Base-by-base conservation (phyloP, 73 alveolate species). In the Urostyla sp. region DNA sequence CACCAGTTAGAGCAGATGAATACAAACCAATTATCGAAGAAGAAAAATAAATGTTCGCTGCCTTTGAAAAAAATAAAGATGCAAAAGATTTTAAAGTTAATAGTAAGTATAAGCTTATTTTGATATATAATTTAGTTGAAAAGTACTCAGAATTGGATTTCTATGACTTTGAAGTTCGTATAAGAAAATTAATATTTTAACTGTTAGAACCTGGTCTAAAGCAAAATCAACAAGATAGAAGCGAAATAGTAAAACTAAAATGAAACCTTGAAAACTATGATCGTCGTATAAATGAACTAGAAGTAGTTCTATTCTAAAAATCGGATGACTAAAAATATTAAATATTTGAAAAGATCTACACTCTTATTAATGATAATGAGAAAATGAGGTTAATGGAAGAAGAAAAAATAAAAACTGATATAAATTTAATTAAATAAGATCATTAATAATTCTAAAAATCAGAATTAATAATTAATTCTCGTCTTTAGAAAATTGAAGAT, bases 131-230 rank as follows among this genome's bases (percentile, higher is more conserved):
- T 20, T 40, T 49, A 44, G 74, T 73, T 23, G 85, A 73, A 24
- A 49, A 73, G 31, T 73, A 73, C 60, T 46, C 72, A n/a, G 85
- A 50, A 53, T 30, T 73, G 24, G 85, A 73, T 37, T 73, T 55
- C 66, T 52, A 52, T 23, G 85, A 73, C 35, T 73, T 46, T 34
- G 85, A 73, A 38, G 53, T 50, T 59, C 1, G 74, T 0, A 73
- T 52, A 74, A 3, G 85, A 36, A 49, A 73, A 48, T 31, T 52
- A 7, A 52, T 73, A 15, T 60, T 30, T 51, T 35, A 52, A 53
- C 61, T 73, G 30, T 31, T 73, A 54, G 85, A 73, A 32, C 85
- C 85, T 20, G 31, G 55, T 11, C 34, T 73, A 7, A 73, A 48
- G 61, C 30, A 49, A 20, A 35, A 52, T 30, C 24, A 73, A 10